phyloP scores from a whole-genome alignment of 2,329 filamentous ascomycete species.

The Trichoderma simmonsii region DNA sequence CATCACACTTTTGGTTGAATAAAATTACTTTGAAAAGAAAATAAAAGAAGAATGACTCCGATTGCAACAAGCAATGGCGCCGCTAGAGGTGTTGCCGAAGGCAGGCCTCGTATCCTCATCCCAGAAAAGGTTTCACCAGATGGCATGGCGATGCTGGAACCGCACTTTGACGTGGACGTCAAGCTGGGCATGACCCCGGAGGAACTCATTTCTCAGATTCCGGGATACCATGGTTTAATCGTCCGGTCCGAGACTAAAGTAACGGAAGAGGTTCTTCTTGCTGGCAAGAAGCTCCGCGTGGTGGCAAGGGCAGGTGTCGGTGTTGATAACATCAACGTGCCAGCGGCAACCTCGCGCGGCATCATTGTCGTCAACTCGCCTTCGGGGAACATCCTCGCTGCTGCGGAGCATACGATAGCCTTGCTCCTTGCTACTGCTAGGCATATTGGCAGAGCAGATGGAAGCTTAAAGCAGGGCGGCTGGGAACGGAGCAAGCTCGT shows the following conservation, averaged over 20 bases:
- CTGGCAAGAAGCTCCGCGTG: constrained; percentile 68
- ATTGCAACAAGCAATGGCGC: constrained; percentile 24
- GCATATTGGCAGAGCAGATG: constrained; percentile 67
- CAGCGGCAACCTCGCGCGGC: constrained; percentile 67
- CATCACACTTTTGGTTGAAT: background rate
- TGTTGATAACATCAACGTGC: constrained; percentile 78
- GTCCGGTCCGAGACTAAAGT: constrained; percentile 81
- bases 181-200: constrained; percentile 59
- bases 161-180: constrained; percentile 67
- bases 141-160: constrained; percentile 65
- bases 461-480: constrained; percentile 65
- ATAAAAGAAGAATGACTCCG: constrained; percentile 27
- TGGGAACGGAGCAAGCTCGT: constrained; percentile 75
- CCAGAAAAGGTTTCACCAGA: constrained; percentile 80
- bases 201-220: constrained; percentile 64
- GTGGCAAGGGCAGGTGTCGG: constrained; percentile 79
- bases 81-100: constrained; percentile 6
- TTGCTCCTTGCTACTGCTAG: constrained; percentile 71
- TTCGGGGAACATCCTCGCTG: constrained; percentile 75
- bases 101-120: constrained; percentile 58
- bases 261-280: constrained; percentile 62
- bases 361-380: constrained; percentile 80
- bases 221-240: constrained; percentile 71
- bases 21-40: background rate
- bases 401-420: constrained; percentile 74